Conservation (phyloP, 2,329 filamentous ascomycete species). For the Aureobasidium subglaciale region DNA sequence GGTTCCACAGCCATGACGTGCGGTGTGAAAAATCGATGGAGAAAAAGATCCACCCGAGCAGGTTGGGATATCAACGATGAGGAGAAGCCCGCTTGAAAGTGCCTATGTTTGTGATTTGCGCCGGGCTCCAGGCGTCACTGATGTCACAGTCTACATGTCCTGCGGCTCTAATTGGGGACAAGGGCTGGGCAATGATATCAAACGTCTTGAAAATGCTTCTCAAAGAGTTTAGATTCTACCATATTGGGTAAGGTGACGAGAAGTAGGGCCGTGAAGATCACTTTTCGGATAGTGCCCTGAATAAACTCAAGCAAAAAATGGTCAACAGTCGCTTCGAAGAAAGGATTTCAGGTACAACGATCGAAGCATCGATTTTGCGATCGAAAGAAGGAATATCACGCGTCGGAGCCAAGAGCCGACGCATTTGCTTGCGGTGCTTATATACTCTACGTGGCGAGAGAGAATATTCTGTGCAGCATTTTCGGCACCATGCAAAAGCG, state of each 20-base stretch:
- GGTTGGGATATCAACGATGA: slow-evolving; percentile 13
- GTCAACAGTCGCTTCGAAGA: not conserved
- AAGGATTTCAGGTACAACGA: not conserved
- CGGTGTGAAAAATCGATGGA: slow-evolving; percentile 1
- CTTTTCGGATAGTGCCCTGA: not conserved
- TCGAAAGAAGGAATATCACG: not conserved
- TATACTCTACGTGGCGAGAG: not conserved
- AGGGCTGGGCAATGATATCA: slow-evolving; percentile 5
- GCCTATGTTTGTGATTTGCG: not conserved
- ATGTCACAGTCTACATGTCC: not conserved
- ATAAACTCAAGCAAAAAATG: not conserved
- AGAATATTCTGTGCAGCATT: not conserved
- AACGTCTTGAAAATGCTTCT: slow-evolving; percentile 9
- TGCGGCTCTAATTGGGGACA: no score
- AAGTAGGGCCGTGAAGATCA: slow-evolving; percentile 2
- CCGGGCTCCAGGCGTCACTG: not conserved
- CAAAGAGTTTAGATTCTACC: not conserved
- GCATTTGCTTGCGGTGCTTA: not conserved
- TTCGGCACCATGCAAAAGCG: not conserved
- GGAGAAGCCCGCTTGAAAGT: slow-evolving; percentile 6
- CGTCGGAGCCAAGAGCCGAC: not conserved
- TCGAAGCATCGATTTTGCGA: slow-evolving; percentile 2
- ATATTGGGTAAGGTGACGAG: not conserved
- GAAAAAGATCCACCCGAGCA: slow-evolving; percentile 2
- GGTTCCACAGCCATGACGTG: slow-evolving; percentile 13